Evolutionary conservation across 2,329 filamentous ascomycete genomes (phyloP).

Genomic region (Hymenoscyphus occultus): DNA sequence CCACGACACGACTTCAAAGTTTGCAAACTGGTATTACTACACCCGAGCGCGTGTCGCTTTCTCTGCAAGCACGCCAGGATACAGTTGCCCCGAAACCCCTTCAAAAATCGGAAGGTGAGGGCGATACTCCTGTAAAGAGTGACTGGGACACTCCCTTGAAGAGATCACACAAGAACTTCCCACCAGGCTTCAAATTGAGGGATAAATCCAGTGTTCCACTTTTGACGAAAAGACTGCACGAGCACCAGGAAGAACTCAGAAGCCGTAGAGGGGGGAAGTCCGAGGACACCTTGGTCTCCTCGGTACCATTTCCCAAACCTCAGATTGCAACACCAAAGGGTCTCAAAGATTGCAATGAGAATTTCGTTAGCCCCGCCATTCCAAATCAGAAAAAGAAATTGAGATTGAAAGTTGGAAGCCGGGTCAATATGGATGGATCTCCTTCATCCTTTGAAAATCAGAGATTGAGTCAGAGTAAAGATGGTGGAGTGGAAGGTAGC

Average conservation of each 20-base stretch:
- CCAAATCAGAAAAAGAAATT: slow-evolving; percentile 4
- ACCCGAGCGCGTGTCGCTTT: slow-evolving; percentile 5
- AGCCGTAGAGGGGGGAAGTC: slow-evolving; percentile 12
- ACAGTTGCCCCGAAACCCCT: neutral
- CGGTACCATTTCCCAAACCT: neutral
- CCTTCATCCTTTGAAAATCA: neutral
- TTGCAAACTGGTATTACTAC: neutral
- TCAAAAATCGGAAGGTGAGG: neutral
- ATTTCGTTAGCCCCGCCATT: neutral
- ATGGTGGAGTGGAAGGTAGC: neutral
- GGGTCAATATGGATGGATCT: neutral
- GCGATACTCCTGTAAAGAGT: neutral
- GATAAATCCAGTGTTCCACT: slow-evolving; percentile 13
- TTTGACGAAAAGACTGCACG: slow-evolving; percentile 18
- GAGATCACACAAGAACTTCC: slow-evolving; percentile 13
- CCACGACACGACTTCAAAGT: slow-evolving; percentile 1
- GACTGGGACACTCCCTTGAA: slow-evolving; percentile 15
- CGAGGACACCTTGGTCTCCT: slow-evolving; percentile 6
- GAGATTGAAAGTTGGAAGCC: slow-evolving; percentile 1
- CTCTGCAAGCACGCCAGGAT: neutral
- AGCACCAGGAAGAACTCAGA: slow-evolving; percentile 20
- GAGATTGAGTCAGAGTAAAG: neutral
- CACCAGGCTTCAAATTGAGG: slow-evolving; percentile 7
- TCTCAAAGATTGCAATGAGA: neutral
- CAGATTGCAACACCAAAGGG: neutral